Base-by-base conservation (phyloP, 257 asterid genomes). In the Rubia yunnanensis region DNA sequence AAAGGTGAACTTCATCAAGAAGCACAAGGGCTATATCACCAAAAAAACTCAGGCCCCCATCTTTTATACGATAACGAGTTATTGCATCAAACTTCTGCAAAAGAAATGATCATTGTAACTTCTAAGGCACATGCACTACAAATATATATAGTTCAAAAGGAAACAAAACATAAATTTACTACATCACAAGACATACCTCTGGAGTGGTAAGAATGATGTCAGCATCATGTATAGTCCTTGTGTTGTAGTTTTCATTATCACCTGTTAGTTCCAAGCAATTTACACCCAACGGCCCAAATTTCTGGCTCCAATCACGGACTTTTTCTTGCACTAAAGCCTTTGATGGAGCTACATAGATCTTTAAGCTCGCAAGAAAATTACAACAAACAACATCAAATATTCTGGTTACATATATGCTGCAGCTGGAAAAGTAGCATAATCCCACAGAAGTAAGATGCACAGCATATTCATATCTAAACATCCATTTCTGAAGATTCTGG, bases 271-370 rank as follows among this genome's bases (percentile, higher is more conserved):
- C 99, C 58, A 92, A 83, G 82, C 99, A 85, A 76, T 72, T 76
- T 81, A 95, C 78, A 70, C 92, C 99, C 80, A 88, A 69, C 57
- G 87, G 70, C 60, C 96, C 95, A 68, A 92, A 76, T 80, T 86
- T 92, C 71, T 89, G 86, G 70, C 71, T 83, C 99, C 99, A 92
- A 67, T 79, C 79, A 56, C 96, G 89, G 60, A 89, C 82, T 80
- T 92, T 92, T 84, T 92, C 99, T 78, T 89, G 97, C 57, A 92
- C 94, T 87, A 89, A 76, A 71, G 97, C 99, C 84, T 92, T 92
- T 49, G 97, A 92, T 69, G 97, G 97, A n/a, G 97, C 95, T 66
- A 92, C 75, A 70, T 92, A 92, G 58, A 92, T 77, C 97, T 92
- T 76, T 31, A 67, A 76, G 24, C 54, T 62, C 80, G 76, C 36